These are phyloP conservation scores for Trifolium subterraneum DNA, from an alignment of 306 rosid species.

Conservation along the genomic window DNA sequence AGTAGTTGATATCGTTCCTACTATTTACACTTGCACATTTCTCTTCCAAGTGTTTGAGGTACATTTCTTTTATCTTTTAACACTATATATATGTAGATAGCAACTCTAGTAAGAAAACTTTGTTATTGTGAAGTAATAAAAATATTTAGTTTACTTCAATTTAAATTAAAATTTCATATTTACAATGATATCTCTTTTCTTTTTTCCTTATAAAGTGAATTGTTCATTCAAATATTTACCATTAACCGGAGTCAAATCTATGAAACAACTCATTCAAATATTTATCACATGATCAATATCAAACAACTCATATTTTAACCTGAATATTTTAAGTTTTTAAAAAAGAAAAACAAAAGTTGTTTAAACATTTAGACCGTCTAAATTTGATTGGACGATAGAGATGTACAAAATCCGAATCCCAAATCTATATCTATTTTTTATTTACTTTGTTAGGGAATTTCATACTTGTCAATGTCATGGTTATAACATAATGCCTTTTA, in stretches of 20 bases:
- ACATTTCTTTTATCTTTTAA: conserved; percentile 1
- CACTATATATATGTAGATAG: not conserved
- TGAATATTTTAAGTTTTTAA: too few species aligned
- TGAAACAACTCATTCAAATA: not conserved
- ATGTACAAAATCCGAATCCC: not conserved
- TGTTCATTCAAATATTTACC: not conserved
- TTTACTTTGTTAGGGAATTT: not conserved
- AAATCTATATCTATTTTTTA: too few species aligned
- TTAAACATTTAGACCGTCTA: too few species aligned
- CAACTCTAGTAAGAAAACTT: not conserved
- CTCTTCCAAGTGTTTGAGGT: not conserved
- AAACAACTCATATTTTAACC: not conserved
- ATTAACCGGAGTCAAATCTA: not conserved
- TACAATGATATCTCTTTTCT: not conserved
- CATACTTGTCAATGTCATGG: not conserved
- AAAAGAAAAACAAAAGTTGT: too few species aligned
- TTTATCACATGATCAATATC: not conserved
- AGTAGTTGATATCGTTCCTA: not conserved
- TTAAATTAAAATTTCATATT: not conserved
- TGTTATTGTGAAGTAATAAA: not conserved
- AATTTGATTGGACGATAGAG: too few species aligned
- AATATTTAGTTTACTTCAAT: not conserved
- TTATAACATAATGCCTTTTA: not conserved
- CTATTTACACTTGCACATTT: not conserved
- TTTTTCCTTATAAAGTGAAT: not conserved